phyloP scores from a whole-genome alignment of 1,284 basidiomycete species.

The Trametes sp. region DNA sequence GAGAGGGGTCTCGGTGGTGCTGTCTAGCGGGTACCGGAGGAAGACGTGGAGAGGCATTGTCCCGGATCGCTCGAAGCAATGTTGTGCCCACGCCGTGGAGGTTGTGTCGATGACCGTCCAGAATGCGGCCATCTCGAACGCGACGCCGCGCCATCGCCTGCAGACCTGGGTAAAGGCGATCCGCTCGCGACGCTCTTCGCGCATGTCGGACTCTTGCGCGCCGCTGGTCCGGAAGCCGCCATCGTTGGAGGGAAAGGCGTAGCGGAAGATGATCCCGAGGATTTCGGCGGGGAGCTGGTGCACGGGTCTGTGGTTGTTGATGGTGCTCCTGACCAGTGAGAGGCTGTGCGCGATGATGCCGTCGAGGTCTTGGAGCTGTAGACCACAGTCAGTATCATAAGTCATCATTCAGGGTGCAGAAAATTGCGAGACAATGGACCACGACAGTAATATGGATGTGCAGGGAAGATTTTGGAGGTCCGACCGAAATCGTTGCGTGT shows the following conservation, averaged over 20 bases:
- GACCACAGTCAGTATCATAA: background rate
- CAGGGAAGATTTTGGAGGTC: no score
- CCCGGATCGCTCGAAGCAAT: conserved; percentile 18
- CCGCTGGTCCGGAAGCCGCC: conserved; percentile 15
- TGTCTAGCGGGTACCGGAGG: conserved; percentile 10
- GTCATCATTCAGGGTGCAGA: background rate
- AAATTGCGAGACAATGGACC: no score
- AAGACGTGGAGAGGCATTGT: conserved; percentile 22
- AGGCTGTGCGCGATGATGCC: conserved; percentile 16
- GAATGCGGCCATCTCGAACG: conserved; percentile 22
- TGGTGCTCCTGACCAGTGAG: conserved; percentile 16
- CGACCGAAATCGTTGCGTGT: no score
- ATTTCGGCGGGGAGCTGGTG: conserved; percentile 26
- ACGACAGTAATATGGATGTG: no score
- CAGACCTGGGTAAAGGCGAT: conserved; percentile 22
- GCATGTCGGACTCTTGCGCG: conserved; percentile 4
- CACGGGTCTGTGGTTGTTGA: conserved; percentile 23
- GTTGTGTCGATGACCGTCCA: conserved; percentile 23
- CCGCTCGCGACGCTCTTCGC: conserved; percentile 5
- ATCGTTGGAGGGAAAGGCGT: conserved; percentile 8
- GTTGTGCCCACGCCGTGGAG: background rate
- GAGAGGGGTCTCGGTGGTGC: conserved; percentile 4
- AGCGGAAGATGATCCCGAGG: conserved; percentile 23
- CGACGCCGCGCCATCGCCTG: conserved; percentile 27
- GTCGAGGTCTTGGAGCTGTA: conserved; percentile 22